Evolutionary conservation across 257 asterid genomes (phyloP).

Genomic region (Nicotiana tabacum): DNA sequence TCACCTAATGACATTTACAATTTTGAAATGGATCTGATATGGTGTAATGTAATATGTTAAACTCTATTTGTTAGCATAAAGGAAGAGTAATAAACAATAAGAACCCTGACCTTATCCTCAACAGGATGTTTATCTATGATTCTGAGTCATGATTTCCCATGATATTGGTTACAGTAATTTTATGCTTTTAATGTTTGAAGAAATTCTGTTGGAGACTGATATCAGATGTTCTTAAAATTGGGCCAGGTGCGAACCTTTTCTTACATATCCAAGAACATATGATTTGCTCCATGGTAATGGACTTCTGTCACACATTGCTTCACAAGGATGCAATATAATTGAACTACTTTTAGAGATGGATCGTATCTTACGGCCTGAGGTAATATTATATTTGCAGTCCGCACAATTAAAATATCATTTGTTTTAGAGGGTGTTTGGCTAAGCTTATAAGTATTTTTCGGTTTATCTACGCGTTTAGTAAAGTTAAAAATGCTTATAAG

Average conservation of each 20-base stretch:
- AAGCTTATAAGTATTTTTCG: too few relatives aligned
- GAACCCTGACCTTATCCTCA: neutral
- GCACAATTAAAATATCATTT: neutral
- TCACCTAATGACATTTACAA: neutral
- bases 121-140: neutral
- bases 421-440: neutral
- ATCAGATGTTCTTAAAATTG: slow-evolving; percentile 10
- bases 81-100: neutral
- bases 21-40: neutral
- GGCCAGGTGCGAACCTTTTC: slow-evolving; percentile 91
- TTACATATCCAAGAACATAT: slow-evolving; percentile 92
- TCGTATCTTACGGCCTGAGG: slow-evolving; percentile 96
- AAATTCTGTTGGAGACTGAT: neutral
- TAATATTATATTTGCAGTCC: slow-evolving; percentile 19
- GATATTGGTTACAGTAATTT: neutral
- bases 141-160: neutral
- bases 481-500: too few relatives aligned
- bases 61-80: neutral
- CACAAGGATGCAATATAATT: slow-evolving; percentile 48
- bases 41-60: too few relatives aligned
- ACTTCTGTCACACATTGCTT: slow-evolving; percentile 58
- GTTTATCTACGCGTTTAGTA: too few relatives aligned
- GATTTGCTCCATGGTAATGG: slow-evolving; percentile 83
- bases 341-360: slow-evolving; percentile 79
- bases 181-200: neutral